These are phyloP conservation scores for Citrullus amarus DNA, from an alignment of 306 rosid species.

Conservation along the genomic window DNA sequence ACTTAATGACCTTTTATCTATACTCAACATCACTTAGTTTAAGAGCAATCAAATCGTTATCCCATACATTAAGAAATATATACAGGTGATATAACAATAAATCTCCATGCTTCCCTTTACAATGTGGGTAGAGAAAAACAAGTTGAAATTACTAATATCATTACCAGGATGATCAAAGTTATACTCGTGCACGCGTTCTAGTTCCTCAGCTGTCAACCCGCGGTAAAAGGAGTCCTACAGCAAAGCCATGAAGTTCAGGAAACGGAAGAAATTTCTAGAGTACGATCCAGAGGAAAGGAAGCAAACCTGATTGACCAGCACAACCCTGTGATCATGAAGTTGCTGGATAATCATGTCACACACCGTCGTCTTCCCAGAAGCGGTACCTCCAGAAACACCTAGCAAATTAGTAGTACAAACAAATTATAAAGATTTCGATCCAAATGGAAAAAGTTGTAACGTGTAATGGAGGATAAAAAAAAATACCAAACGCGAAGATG, in stretches of 20 bases:
- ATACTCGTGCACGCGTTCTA: constrained; percentile 66
- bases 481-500: not conserved
- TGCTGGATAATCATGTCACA: constrained; percentile 99
- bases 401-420: not conserved
- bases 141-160: not conserved
- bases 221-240: constrained; percentile 86
- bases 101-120: not conserved
- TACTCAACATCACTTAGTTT: not conserved
- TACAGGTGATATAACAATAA: not conserved
- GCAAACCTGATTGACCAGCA: constrained; percentile 80
- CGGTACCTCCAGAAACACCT: constrained; percentile 99
- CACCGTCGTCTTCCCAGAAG: constrained; percentile 95
- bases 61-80: not conserved
- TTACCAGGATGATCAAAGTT: constrained; percentile 97
- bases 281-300: not conserved
- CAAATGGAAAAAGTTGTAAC: not conserved
- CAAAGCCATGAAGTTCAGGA: not conserved
- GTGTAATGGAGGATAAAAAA: not conserved
- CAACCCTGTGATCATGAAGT: constrained; percentile 95
- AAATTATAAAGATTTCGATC: not conserved
- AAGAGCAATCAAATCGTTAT: not conserved
- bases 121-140: not conserved
- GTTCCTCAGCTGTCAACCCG: constrained; percentile 81
- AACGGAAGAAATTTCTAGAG: not conserved
- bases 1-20: not conserved